Evolutionary conservation across 2,329 filamentous ascomycete genomes (phyloP).

Genomic region (Pseudofabraea citricarpa): DNA sequence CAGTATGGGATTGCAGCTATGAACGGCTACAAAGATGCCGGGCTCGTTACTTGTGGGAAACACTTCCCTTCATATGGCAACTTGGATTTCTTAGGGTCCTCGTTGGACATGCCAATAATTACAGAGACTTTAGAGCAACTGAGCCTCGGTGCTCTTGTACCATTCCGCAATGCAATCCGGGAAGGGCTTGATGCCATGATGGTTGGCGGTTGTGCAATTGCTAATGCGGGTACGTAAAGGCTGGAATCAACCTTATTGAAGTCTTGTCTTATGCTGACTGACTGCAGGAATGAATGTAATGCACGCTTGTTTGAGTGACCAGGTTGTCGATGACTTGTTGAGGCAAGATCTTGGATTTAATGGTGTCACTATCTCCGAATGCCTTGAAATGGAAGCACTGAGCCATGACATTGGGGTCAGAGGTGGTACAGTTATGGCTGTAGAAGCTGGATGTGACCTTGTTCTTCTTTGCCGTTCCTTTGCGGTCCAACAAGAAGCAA

Average conservation of each 20-base stretch:
- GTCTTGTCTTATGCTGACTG: background rate
- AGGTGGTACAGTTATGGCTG: conserved; percentile 94
- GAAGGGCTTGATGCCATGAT: conserved; percentile 92
- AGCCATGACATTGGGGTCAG: conserved; percentile 96
- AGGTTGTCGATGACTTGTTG: conserved; percentile 85
- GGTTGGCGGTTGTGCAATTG: conserved; percentile 89
- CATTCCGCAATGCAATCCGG: conserved; percentile 84
- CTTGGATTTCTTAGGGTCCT: conserved; percentile 86
- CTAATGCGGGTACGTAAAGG: conserved; percentile 45
- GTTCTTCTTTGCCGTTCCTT: conserved; percentile 85
- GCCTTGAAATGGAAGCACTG: conserved; percentile 92
- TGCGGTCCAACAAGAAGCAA: conserved; percentile 83
- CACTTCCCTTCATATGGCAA: conserved; percentile 97
- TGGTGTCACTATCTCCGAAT: conserved; percentile 92
- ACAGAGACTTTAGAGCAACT: conserved; percentile 91
- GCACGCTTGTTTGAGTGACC: conserved; percentile 94
- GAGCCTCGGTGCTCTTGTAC: conserved; percentile 84
- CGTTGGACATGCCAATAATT: conserved; percentile 88
- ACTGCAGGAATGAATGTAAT: conserved; percentile 82
- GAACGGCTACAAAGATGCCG: conserved; percentile 88
- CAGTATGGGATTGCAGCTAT: conserved; percentile 87
- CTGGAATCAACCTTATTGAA: background rate
- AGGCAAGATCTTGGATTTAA: conserved; percentile 86
- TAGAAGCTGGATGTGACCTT: conserved; percentile 92
- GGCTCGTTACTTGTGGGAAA: conserved; percentile 85